phyloP scores from a whole-genome alignment of 1,284 basidiomycete species.

The Fomitopsis betulina region DNA sequence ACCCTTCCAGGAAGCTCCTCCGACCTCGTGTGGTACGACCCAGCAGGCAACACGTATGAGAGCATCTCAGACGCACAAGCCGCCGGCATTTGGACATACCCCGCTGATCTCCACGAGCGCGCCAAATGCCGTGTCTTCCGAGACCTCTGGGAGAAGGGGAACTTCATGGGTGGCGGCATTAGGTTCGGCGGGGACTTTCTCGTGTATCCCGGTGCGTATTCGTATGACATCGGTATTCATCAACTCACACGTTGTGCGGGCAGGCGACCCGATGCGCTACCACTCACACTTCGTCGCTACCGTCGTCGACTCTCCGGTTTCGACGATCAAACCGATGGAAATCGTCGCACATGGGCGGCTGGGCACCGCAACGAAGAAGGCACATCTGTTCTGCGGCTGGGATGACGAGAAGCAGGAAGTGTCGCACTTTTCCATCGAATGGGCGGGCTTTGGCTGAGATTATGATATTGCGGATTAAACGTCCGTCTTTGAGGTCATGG shows the following conservation, averaged over 20 bases:
- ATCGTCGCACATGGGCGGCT: constrained; percentile 93
- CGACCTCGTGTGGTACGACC: constrained; percentile 57
- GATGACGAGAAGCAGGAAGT: constrained; percentile 66
- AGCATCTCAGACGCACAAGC: constrained; percentile 57
- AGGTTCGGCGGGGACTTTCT: constrained; percentile 96
- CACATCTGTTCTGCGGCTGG: constrained; percentile 89
- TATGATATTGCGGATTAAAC: not conserved
- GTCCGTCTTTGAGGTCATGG: not conserved
- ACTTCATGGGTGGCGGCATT: constrained; percentile 84
- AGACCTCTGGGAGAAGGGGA: constrained; percentile 76
- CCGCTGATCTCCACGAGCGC: constrained; percentile 55
- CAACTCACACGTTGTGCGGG: no score
- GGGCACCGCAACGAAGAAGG: constrained; percentile 97
- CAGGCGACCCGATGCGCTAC: constrained; percentile 93
- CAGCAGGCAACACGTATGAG: constrained; percentile 37
- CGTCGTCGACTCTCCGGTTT: constrained; percentile 62
- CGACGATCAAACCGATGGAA: constrained; percentile 78
- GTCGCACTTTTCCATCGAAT: constrained; percentile 82
- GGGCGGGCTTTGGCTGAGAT: constrained; percentile 83
- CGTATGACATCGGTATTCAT: not conserved
- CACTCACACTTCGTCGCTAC: constrained; percentile 95
- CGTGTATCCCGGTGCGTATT: constrained; percentile 83
- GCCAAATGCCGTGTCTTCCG: constrained; percentile 79
- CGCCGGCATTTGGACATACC: constrained; percentile 78
- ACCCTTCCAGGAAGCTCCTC: constrained; percentile 61